A percentile compares a stretch with the other conserved stretches of the same genome.
These are phyloP conservation scores for Apiotrichum sp. DNA, from an alignment of 1,284 basidiomycete species.

Conservation along the genomic window DNA sequence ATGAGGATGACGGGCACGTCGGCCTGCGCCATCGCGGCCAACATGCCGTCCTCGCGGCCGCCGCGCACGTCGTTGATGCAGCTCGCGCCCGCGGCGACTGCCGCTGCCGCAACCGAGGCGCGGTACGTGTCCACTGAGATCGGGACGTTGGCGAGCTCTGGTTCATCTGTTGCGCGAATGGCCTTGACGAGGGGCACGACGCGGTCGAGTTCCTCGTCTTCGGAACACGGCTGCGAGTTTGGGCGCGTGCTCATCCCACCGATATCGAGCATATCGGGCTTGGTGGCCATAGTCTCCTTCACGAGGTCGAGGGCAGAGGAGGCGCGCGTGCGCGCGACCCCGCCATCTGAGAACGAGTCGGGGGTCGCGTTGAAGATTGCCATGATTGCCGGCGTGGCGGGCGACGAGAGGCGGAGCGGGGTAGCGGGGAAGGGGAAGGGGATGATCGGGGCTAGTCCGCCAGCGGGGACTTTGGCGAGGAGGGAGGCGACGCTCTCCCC, in stretches of 20 bases:
- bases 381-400: slow-evolving; percentile 67
- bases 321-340: slow-evolving; percentile 37
- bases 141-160: slow-evolving; percentile 44
- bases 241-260: slow-evolving; percentile 93
- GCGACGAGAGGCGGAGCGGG: slow-evolving; percentile 46
- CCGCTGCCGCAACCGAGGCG: slow-evolving; percentile 67
- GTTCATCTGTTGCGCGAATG: slow-evolving; percentile 13
- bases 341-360: slow-evolving; percentile 94
- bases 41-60: slow-evolving; percentile 60
- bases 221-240: slow-evolving; percentile 58
- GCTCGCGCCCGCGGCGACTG: slow-evolving; percentile 76
- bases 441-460: slow-evolving; percentile 52
- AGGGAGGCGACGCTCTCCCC: slow-evolving; percentile 50
- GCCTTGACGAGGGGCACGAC: slow-evolving; percentile 66
- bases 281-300: slow-evolving; percentile 13
- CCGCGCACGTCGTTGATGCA: slow-evolving; percentile 94
- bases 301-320: slow-evolving; percentile 27
- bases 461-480: slow-evolving; percentile 56
- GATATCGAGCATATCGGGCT: slow-evolving; percentile 73
- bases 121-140: slow-evolving; percentile 94
- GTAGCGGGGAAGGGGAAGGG: slow-evolving; percentile 50
- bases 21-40: slow-evolving; percentile 58
- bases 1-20: slow-evolving; percentile 72
- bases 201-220: slow-evolving; percentile 66
- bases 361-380: slow-evolving; percentile 91